Percentiles rank a stretch among this genome's conserved stretches.
phyloP scores from a whole-genome alignment of 257 asterid genomes.

The Rhazya stricta region DNA sequence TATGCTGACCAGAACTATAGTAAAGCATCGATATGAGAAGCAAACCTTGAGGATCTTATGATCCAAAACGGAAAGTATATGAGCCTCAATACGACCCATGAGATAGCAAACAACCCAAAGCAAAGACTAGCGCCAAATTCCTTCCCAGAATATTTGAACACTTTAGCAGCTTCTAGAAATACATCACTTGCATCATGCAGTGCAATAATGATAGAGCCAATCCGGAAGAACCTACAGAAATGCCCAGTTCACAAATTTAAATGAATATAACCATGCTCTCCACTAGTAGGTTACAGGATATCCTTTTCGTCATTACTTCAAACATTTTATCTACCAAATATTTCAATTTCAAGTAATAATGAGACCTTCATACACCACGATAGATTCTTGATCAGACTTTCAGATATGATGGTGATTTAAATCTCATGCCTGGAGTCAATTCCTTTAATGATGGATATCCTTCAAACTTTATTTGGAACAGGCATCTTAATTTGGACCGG shows the following conservation, averaged over 20 bases:
- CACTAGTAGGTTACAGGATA: not conserved
- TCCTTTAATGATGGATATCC: not conserved
- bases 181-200: slow-evolving; percentile 95
- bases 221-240: slow-evolving; percentile 65
- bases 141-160: slow-evolving; percentile 76
- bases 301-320: not conserved
- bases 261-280: not conserved
- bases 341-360: not conserved
- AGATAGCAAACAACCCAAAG: slow-evolving; percentile 77
- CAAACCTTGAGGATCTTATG: slow-evolving; percentile 64
- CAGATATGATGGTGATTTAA: not conserved
- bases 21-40: slow-evolving; percentile 10
- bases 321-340: not conserved
- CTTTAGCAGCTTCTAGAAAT: slow-evolving; percentile 91
- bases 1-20: not conserved
- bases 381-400: slow-evolving; percentile 3
- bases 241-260: not conserved
- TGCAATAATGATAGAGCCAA: slow-evolving; percentile 73
- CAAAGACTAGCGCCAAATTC: slow-evolving; percentile 79
- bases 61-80: slow-evolving; percentile 81
- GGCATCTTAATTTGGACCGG: not conserved
- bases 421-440: not conserved
- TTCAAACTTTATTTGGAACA: not conserved
- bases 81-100: slow-evolving; percentile 87
- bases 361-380: not conserved